phyloP scores from a whole-genome alignment of 1,139 yeast genomes.

The Pichia sp. region DNA sequence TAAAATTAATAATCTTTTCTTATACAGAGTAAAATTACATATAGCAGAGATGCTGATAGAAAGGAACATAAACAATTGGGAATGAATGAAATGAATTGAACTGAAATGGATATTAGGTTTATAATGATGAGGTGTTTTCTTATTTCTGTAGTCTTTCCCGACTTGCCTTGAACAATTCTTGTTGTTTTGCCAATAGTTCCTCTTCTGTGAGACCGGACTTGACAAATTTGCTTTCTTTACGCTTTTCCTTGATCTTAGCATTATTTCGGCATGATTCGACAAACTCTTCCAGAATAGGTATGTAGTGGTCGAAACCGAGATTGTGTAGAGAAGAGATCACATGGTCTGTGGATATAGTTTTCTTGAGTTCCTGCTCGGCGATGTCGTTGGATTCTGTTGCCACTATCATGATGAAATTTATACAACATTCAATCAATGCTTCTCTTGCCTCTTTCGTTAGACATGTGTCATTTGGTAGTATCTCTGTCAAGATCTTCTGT shows the following conservation, averaged over 20 bases:
- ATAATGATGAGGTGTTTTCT: too few species aligned
- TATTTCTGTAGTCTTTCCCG: slow-evolving; percentile 68
- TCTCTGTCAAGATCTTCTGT: slow-evolving; percentile 89
- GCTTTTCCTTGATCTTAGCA: slow-evolving; percentile 83
- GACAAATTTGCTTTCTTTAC: slow-evolving; percentile 90
- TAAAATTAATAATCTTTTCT: too few species aligned
- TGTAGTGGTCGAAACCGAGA: slow-evolving; percentile 82
- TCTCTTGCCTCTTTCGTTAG: slow-evolving; percentile 95
- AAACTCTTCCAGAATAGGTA: slow-evolving; percentile 56
- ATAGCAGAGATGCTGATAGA: too few species aligned
- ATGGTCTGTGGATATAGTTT: slow-evolving; percentile 96
- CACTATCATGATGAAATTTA: slow-evolving; percentile 91
- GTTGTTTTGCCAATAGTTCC: slow-evolving; percentile 89
- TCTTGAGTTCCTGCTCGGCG: slow-evolving; percentile 94
- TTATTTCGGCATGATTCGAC: slow-evolving; percentile 72
- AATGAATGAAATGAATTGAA: too few species aligned
- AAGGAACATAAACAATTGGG: too few species aligned
- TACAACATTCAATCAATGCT: slow-evolving; percentile 93
- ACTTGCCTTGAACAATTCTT: slow-evolving; percentile 86
- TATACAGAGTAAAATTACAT: too few species aligned
- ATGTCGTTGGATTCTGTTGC: slow-evolving; percentile 94
- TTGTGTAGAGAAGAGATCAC: slow-evolving; percentile 89
- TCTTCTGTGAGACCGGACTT: slow-evolving; percentile 92
- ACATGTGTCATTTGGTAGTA: slow-evolving; percentile 80
- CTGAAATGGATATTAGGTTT: too few species aligned